Evolutionary conservation across 495 filamentous ascomycete species (phyloP).

Genomic region (Lasiosphaeria miniovina): DNA sequence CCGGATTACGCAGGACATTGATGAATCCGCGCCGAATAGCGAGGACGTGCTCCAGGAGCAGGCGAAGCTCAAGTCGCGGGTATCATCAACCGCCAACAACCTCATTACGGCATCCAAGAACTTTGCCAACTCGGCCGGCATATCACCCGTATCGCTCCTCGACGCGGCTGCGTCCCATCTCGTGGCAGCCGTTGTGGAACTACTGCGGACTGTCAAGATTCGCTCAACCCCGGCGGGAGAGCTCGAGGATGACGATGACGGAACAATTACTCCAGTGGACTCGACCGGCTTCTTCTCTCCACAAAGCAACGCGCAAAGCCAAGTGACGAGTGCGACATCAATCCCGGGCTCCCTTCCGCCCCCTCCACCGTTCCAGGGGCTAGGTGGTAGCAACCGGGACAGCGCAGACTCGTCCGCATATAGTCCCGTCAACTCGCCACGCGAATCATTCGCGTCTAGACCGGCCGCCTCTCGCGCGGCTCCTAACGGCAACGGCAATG

Average conservation of each 20-base stretch:
- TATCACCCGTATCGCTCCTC: slow-evolving; percentile 91
- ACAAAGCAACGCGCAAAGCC: slow-evolving; percentile 36
- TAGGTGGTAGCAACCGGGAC: slow-evolving; percentile 36
- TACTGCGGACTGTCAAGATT: slow-evolving; percentile 81
- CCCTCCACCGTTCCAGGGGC: slow-evolving; percentile 50
- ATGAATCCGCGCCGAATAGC: slow-evolving; percentile 51
- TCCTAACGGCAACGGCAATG: slow-evolving; percentile 21
- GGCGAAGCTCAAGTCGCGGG: slow-evolving; percentile 68
- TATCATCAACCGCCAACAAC: slow-evolving; percentile 92
- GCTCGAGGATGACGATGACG: slow-evolving; percentile 71
- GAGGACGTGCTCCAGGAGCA: slow-evolving; percentile 49
- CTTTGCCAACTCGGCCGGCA: slow-evolving; percentile 71
- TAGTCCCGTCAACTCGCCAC: slow-evolving; percentile 52
- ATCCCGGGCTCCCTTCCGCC: slow-evolving; percentile 38
- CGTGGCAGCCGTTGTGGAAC: slow-evolving; percentile 77
- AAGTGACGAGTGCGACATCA: slow-evolving; percentile 29
- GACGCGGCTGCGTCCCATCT: slow-evolving; percentile 96
- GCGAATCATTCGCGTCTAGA: slow-evolving; percentile 42
- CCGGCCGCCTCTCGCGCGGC: slow-evolving; percentile 34
- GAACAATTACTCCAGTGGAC: slow-evolving; percentile 50
- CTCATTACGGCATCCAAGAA: slow-evolving; percentile 92
- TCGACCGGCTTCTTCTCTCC: slow-evolving; percentile 53
- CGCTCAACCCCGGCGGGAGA: slow-evolving; percentile 69
- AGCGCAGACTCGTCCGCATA: slow-evolving; percentile 54
- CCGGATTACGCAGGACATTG: slow-evolving; percentile 74